Evolutionary conservation across 2,329 filamentous ascomycete genomes (phyloP).

Genomic region (Xylariaceae sp.): DNA sequence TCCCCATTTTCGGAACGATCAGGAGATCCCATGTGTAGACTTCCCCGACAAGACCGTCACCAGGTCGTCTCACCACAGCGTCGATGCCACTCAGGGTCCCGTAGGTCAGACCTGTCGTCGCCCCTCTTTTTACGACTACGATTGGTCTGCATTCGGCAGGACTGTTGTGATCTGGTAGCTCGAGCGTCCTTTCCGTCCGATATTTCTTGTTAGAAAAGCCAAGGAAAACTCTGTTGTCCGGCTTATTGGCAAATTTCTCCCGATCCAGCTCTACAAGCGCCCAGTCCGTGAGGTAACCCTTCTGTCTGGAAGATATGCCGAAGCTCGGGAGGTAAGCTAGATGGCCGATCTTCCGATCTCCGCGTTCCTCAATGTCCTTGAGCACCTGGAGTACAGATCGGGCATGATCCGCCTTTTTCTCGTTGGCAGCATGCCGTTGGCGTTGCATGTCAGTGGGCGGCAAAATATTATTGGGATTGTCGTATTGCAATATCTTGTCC

Average conservation of each 20-base stretch:
- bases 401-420: not conserved
- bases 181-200: not conserved
- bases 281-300: slow-evolving; percentile 3
- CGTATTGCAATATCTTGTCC: slow-evolving; percentile 1
- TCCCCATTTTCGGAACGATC: slow-evolving; percentile 1
- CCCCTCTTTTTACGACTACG: slow-evolving; percentile 1
- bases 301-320: not conserved
- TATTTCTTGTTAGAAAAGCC: not conserved
- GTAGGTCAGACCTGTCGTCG: not conserved
- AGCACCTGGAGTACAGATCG: not conserved
- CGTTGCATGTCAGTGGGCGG: slow-evolving; percentile 1
- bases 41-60: not conserved
- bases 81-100: slow-evolving; percentile 1
- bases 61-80: slow-evolving; percentile 2
- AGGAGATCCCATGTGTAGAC: slow-evolving; percentile 5
- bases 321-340: not conserved
- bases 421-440: not conserved
- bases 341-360: slow-evolving; percentile 1
- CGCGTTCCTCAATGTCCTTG: not conserved
- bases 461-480: not conserved
- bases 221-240: not conserved
- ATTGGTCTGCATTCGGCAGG: not conserved
- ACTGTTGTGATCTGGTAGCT: not conserved
- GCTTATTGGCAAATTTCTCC: not conserved
- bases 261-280: slow-evolving; percentile 5